These are phyloP conservation scores for Pythium sp. DNA, from an alignment of 352 stramenopile genomes.

Conservation along the genomic window DNA sequence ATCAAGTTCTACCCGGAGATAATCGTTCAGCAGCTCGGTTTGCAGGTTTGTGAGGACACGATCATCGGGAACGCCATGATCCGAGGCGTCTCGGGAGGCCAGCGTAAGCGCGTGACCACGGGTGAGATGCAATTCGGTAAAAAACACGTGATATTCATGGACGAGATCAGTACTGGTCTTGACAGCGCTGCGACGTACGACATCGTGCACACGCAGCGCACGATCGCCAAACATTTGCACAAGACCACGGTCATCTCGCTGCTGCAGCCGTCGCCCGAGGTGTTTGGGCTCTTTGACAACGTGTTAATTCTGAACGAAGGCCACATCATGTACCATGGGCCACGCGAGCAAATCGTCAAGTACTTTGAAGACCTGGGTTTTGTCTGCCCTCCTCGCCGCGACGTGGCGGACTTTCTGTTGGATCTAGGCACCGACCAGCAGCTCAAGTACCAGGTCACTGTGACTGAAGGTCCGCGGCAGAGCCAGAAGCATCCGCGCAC, in stretches of 20 bases:
- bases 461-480: slow-evolving; percentile 57
- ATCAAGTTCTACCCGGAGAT: slow-evolving; percentile 26
- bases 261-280: slow-evolving; percentile 84
- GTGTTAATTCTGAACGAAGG: slow-evolving; percentile 85
- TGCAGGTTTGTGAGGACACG: slow-evolving; percentile 38
- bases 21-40: slow-evolving; percentile 27
- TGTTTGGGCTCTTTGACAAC: slow-evolving; percentile 89
- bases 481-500: slow-evolving; percentile 14
- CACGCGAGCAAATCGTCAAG: slow-evolving; percentile 42
- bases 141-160: slow-evolving; percentile 69
- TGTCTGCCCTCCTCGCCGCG: slow-evolving; percentile 22
- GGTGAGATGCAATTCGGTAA: slow-evolving; percentile 72
- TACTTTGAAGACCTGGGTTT: slow-evolving; percentile 74
- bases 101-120: slow-evolving; percentile 90
- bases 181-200: slow-evolving; percentile 70
- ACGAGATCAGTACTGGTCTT: slow-evolving; percentile 92
- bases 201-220: slow-evolving; percentile 56
- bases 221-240: slow-evolving; percentile 20
- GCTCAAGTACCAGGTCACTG: slow-evolving; percentile 18
- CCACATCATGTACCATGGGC: slow-evolving; percentile 75
- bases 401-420: slow-evolving; percentile 29
- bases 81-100: slow-evolving; percentile 70
- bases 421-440: slow-evolving; percentile 26
- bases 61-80: slow-evolving; percentile 41
- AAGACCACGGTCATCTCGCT: slow-evolving; percentile 48